Evolutionary conservation across 805 yeast genomes (phyloP).

Genomic region (Metschnikowia santaceciliae): DNA sequence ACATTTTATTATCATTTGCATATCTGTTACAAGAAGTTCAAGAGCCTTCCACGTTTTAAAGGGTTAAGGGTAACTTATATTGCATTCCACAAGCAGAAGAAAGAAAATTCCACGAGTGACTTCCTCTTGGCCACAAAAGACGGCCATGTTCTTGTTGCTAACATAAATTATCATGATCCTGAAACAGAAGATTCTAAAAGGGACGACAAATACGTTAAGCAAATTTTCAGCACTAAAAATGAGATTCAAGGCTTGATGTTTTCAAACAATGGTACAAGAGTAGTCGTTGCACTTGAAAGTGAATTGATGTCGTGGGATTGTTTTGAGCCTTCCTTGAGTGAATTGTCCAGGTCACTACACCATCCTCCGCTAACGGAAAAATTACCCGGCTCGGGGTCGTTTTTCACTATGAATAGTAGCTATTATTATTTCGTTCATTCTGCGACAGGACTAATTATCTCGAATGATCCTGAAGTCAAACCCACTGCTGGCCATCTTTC

Average conservation of each 20-base stretch:
- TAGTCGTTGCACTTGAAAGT: slow-evolving; percentile 20
- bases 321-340: slow-evolving; percentile 27
- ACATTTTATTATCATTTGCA: slow-evolving; percentile 41
- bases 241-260: slow-evolving; percentile 19
- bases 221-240: slow-evolving; percentile 19
- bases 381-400: neutral
- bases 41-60: slow-evolving; percentile 44
- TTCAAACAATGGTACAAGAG: slow-evolving; percentile 20
- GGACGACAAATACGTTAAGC: slow-evolving; percentile 34
- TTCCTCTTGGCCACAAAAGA: slow-evolving; percentile 30
- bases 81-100: slow-evolving; percentile 15
- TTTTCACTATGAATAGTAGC: neutral
- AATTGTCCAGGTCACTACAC: slow-evolving; percentile 25
- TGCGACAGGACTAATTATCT: slow-evolving; percentile 16
- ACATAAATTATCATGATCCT: slow-evolving; percentile 28
- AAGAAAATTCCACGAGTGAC: slow-evolving; percentile 24
- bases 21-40: slow-evolving; percentile 36
- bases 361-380: slow-evolving; percentile 4
- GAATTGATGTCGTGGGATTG: slow-evolving; percentile 31
- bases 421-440: slow-evolving; percentile 10
- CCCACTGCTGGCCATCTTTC: slow-evolving; percentile 17
- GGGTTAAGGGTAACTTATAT: slow-evolving; percentile 34
- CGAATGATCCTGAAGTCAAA: slow-evolving; percentile 31
- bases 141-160: slow-evolving; percentile 25
- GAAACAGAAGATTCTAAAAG: slow-evolving; percentile 25